A percentile compares a stretch with the other conserved stretches of the same genome.
phyloP scores from a whole-genome alignment of 805 yeast genomes.

The Suhomyces sp. region DNA sequence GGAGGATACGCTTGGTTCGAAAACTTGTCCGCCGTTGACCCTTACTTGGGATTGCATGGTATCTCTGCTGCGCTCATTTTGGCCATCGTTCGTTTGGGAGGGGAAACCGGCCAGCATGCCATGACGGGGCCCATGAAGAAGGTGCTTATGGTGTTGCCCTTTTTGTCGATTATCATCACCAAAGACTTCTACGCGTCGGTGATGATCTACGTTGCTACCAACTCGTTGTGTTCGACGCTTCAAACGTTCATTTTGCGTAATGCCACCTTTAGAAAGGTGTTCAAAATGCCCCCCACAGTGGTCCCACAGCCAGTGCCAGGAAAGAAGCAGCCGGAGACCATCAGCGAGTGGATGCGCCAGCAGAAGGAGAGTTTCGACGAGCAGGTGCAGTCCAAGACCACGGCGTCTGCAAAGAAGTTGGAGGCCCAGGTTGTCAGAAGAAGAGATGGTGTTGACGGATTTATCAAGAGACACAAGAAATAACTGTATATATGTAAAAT shows the following conservation, averaged over 20 bases:
- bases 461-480: conserved; percentile 36
- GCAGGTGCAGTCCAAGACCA: conserved; percentile 32
- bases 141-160: conserved; percentile 69
- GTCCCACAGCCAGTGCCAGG: conserved; percentile 38
- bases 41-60: conserved; percentile 83
- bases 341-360: conserved; percentile 38
- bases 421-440: conserved; percentile 31
- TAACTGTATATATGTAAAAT: conserved; percentile 2
- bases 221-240: conserved; percentile 67
- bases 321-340: conserved; percentile 27
- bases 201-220: conserved; percentile 79
- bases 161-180: conserved; percentile 83
- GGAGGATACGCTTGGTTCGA: conserved; percentile 86
- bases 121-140: conserved; percentile 61
- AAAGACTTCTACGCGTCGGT: conserved; percentile 84
- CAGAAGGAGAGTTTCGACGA: conserved; percentile 29
- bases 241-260: conserved; percentile 70
- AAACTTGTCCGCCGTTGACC: conserved; percentile 80
- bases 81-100: conserved; percentile 77
- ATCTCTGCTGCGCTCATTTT: conserved; percentile 77
- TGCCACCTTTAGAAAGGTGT: conserved; percentile 51
- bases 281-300: conserved; percentile 61
- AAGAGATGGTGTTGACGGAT: conserved; percentile 31
- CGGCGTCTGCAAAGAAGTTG: conserved; percentile 33
- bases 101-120: conserved; percentile 74